A percentile compares a stretch with the other conserved stretches of the same genome.
These are phyloP conservation scores for Cyberlindnera lachancei DNA, from an alignment of 805 yeast genomes.

Conservation along the genomic window DNA sequence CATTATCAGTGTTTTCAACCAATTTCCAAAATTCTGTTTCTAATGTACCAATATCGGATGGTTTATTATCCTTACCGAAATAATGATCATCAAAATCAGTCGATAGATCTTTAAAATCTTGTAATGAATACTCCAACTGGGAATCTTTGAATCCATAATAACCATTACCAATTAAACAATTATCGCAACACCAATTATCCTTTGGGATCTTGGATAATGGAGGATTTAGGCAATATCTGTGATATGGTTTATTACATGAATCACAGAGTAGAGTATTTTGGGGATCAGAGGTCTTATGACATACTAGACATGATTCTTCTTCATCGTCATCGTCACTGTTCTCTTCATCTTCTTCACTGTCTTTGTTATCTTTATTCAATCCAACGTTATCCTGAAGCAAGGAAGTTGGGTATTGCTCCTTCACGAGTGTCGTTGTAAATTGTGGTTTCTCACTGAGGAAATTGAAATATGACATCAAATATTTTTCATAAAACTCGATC, in stretches of 20 bases:
- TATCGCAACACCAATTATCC: constrained; percentile 73
- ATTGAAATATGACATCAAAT: constrained; percentile 26
- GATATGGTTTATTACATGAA: constrained; percentile 66
- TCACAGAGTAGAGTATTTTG: constrained; percentile 54
- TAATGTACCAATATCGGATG: constrained; percentile 33
- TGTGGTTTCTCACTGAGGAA: constrained; percentile 23
- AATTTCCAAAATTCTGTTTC: constrained; percentile 68
- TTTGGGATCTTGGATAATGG: constrained; percentile 45
- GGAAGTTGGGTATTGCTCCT: constrained; percentile 26
- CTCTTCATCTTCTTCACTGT: constrained; percentile 17
- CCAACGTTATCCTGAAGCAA: constrained; percentile 17
- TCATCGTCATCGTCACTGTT: constrained; percentile 17
- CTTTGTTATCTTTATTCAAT: too few relatives aligned
- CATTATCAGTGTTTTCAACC: constrained; percentile 32
- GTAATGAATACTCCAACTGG: constrained; percentile 44
- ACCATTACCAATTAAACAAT: constrained; percentile 80
- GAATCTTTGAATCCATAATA: constrained; percentile 82
- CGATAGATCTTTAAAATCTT: constrained; percentile 54
- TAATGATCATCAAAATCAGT: constrained; percentile 38
- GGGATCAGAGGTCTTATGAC: constrained; percentile 39
- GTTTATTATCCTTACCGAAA: constrained; percentile 25
- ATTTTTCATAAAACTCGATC: constrained; percentile 18
- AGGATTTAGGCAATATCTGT: constrained; percentile 58
- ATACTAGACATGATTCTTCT: constrained; percentile 39
- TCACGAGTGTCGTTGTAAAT: constrained; percentile 16